Base-by-base conservation (phyloP, 495 filamentous ascomycete species). In the Podospora comata region DNA sequence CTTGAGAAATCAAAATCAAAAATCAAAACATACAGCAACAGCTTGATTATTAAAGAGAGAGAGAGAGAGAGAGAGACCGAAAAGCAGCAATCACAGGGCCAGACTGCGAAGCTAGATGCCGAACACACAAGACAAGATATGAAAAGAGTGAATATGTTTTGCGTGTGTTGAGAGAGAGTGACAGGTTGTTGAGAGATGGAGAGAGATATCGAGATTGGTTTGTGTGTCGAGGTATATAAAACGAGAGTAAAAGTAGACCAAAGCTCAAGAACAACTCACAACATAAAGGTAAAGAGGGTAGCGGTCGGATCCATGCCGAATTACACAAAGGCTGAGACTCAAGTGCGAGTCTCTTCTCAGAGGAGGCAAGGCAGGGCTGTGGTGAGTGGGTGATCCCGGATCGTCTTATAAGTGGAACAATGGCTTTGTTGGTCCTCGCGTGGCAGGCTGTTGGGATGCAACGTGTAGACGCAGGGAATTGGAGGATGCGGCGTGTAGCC, bases 251-350 rank as follows among this genome's bases (percentile, higher is more conserved):
- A 68, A 71, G 65, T 68, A 55, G 67, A 71, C 66, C 56, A 57
- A 57, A 53, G 34, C 28, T 67, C 34, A 70, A 68, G 18, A 69
- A 67, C 54, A 70, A 87, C 88, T 88, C 81, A 91, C 89, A 92
- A 77, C 78, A 90, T 81, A 71, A 91, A 91, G 66, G 89, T 90
- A 80, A 90, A 88, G 73, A 92, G 85, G 26, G 89, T 90, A n/a
- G 88, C 90, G n/a, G 85, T 88, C 55, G 80, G 81, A 74, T 85
- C 81, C 89, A 91, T 91, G 74, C 69, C 70, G 75, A 64, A 61
- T 28, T 39, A 63, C 11, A 63, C 18, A 48, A 48, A 23, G 61
- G 34, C 16, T 44, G 27, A 48, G 48, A 64, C 67, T 64, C 60
- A 71, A 68, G 69, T 67, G 61, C 64, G 62, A 72, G 68, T 69